Evolutionary conservation across 176 grass and related monocot genomes (phyloP), one percentile per base, ranked within the genome.

Genomic region (Oryza meyeriana): DNA sequence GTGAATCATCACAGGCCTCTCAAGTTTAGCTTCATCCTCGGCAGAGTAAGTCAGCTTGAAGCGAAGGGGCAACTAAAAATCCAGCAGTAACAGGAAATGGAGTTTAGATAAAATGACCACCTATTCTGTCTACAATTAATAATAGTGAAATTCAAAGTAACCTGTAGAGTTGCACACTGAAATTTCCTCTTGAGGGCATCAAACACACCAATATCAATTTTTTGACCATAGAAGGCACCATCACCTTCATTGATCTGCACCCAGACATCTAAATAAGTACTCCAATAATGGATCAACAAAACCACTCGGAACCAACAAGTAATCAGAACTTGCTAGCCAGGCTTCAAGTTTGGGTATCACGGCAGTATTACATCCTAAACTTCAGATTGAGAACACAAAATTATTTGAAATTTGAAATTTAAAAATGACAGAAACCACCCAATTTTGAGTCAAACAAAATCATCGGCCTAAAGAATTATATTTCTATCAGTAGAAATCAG

Each of bases 201-300:
- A 87, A 93, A 98, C 48, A 98, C 96, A 78, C 96, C 96, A 86
- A 98, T 98, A 86, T 98, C 96, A 62, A 98, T 95, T 90, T 98
- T 98, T 5, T 93, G 96, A 44, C 96, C 96, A 39, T 98, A 98
- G 74, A 98, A 98, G 76, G 96, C 96, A 90, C 96, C 96, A 82
- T 98, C 96, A 63, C 93, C 96, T 93, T 98, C 96, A 83, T 95
- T 98, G 75, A 93, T 93, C 96, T 98, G 85, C 76, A 83, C 22
- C 26, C 17, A 66, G 25, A 59, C 30, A 76, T 62, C 26, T 40
- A 27, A 22, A 63, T 87, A 69, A 87, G 80, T 38, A 27, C 34
- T 44, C 22, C 28, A 18, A 70, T n/a, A 57, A 35, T 27, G 77
- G 61, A 75, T 44, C 10, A 64, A 75, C 31, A n/a, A 79, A 32